Base-by-base conservation (phyloP, 2,329 filamentous ascomycete genomes). In the Alternaria burnsii region DNA sequence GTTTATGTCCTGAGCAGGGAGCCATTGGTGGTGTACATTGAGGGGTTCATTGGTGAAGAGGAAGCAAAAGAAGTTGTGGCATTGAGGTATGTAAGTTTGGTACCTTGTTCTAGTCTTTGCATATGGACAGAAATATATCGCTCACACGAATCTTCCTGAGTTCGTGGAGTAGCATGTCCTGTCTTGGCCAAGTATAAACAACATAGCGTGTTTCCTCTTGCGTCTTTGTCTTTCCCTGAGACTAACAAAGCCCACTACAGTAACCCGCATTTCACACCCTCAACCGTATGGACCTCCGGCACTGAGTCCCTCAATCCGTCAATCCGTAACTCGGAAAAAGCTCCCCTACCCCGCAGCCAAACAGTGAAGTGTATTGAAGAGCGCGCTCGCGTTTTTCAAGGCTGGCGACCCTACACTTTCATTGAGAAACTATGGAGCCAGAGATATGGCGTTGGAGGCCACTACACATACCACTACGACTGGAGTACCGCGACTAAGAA, bases 341-440 rank as follows among this genome's bases (percentile, higher is more conserved):
- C 82, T 0, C 66, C 64, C 12, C 68, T 78, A 1, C 71, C 76
- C 3, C 74, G 76, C 30, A 66, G 71, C 59, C 80, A 83, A 67
- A 79, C 79, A 0, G 85, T 88, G 8, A 83, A 85, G 60, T 89
- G 87, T 69, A 83, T 89, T 60, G 87, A 88, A 70, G 77, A 82
- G 32, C 84, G 87, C 53, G 86, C 86, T 10, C 82, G 85, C 7
- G 74, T 79, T 7, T 86, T 89, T 71, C 87, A 89, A 72, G 87
- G 87, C 67, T 88, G 86, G 86, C 82, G 82, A 1, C 79, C 81
- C 1, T 78, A 86, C 52, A 81, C 87, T 1, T 87, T 86, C 58
- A 84, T 89, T 70, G 87, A 89, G 73, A 82, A 84, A 51, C 81
- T 89, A 63, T 87, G 86, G 84, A 84, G 84, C 1, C 87, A 89